Conservation (phyloP, 495 filamentous ascomycete species). For the Pyrenula massariospora region DNA sequence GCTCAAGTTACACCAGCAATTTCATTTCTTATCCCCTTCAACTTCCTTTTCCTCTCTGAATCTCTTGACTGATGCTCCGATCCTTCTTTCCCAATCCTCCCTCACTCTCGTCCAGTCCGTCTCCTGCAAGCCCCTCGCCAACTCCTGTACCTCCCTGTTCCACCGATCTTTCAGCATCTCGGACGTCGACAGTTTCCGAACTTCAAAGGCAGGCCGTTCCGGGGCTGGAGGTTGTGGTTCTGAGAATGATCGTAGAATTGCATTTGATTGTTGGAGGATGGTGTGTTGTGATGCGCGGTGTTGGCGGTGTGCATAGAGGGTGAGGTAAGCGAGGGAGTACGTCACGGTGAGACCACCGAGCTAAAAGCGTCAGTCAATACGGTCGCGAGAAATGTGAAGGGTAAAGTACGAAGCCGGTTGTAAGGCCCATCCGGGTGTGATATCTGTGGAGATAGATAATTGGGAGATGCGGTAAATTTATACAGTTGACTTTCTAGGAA, state of each 20-base stretch:
- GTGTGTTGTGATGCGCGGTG: constrained; percentile 59
- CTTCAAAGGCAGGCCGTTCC: constrained; percentile 22
- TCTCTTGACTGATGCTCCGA: constrained; percentile 1
- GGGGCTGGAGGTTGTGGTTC: constrained; percentile 21
- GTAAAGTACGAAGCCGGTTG: constrained; percentile 68
- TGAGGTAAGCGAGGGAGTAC: constrained; percentile 68
- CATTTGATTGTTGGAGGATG: constrained; percentile 58
- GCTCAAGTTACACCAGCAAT: too few relatives aligned
- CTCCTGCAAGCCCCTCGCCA: constrained; percentile 56
- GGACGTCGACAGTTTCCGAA: constrained; percentile 33
- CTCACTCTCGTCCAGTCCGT: constrained; percentile 50
- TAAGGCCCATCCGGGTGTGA: constrained; percentile 53
- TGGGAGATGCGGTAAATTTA: too few relatives aligned
- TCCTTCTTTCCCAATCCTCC: constrained; percentile 34
- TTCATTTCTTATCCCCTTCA: constrained; percentile 2
- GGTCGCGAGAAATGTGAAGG: constrained; percentile 9
- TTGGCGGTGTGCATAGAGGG: constrained; percentile 58
- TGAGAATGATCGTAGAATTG: constrained; percentile 38
- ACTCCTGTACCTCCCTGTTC: constrained; percentile 62
- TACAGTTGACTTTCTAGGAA: too few relatives aligned
- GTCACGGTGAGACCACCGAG: constrained; percentile 81
- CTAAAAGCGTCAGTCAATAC: constrained; percentile 14
- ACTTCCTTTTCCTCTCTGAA: constrained; percentile 1
- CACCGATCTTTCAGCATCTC: constrained; percentile 67
- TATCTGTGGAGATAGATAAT: too few relatives aligned